Evolutionary conservation across 805 yeast species (phyloP), one percentile per base, ranked within the genome.

Genomic region (Myxozyma monticola): DNA sequence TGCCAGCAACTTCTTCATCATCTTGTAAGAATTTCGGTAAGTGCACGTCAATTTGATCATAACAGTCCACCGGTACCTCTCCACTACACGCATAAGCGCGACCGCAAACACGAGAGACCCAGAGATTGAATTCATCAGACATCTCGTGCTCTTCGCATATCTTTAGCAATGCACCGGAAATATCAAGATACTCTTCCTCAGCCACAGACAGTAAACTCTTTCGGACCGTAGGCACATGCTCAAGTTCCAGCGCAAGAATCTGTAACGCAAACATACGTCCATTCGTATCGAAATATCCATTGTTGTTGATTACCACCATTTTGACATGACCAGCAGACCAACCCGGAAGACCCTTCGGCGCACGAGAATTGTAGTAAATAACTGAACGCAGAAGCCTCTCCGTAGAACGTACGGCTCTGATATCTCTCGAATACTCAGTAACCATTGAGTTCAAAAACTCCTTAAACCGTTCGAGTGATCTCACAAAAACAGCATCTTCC

Each of bases 21-120:
- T 15, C 10, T 6, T 22, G 9, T 8, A 34, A 4, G 5, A 31
- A n/a, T n/a, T n/a, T n/a, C n/a, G n/a, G n/a, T n/a, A n/a, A n/a
- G n/a, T n/a, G n/a, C 4, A 33, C 37, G n/a, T 26, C 38, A 12
- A 46, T 18, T 6, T 20, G 22, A 39, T 54, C 49, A 6, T 35
- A 15, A 41, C 48, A 43, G 20, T 14, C 24, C 2, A 15, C 12
- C 2, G 43, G 42, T 9, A 53, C 17, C 5, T 17, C 14, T 7
- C 59, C 59, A 9, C 22, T 28, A 7, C 45, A 26, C 9, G 52
- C 48, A 26, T 54, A 54, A 6, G 52, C 59, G 2, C 42, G 45
- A 3, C 52, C 59, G 37, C 52, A 47, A 2, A 52, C 37, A 12
- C 33, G 38, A 1, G 53, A 30, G 8, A 42, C 42, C 59, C 59